Conservation (phyloP, 257 asterid genomes). For the Petrea volubilis region DNA sequence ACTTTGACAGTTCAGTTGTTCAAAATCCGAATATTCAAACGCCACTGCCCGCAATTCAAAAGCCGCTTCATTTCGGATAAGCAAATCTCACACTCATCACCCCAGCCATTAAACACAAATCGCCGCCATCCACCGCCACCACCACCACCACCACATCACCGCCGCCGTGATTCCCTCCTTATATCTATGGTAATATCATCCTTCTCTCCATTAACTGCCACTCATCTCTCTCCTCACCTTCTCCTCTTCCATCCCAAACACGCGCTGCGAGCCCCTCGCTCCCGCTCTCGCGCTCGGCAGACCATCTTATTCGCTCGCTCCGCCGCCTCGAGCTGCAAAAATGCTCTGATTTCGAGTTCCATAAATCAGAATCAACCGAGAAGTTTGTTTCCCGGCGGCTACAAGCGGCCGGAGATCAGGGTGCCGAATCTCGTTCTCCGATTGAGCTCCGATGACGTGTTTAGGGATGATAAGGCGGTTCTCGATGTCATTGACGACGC, state of each 20-base stretch:
- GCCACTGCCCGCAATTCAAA: constrained; percentile 26
- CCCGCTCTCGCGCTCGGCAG: constrained; percentile 22
- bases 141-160: constrained; percentile 17
- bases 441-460: constrained; percentile 56
- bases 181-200: constrained; percentile 45
- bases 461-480: constrained; percentile 41
- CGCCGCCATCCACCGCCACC: constrained; percentile 2
- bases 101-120: constrained; percentile 19
- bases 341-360: constrained; percentile 34
- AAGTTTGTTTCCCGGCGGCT: constrained; percentile 86
- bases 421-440: constrained; percentile 70
- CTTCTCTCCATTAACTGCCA: constrained; percentile 37
- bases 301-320: constrained; percentile 13
- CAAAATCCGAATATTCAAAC: background rate
- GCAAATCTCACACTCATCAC: constrained; percentile 12
- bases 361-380: constrained; percentile 53
- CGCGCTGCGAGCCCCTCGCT: constrained; percentile 12
- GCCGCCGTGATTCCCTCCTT: background rate
- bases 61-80: constrained; percentile 27
- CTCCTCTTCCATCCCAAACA: constrained; percentile 31
- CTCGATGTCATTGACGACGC: constrained; percentile 64
- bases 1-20: background rate
- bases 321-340: constrained; percentile 20
- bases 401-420: constrained; percentile 91
- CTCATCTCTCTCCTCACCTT: constrained; percentile 32